Percentiles rank a stretch among this genome's conserved stretches.
Evolutionary conservation across 345 rosid species (phyloP).

Genomic region (Atalantia buxifolia): DNA sequence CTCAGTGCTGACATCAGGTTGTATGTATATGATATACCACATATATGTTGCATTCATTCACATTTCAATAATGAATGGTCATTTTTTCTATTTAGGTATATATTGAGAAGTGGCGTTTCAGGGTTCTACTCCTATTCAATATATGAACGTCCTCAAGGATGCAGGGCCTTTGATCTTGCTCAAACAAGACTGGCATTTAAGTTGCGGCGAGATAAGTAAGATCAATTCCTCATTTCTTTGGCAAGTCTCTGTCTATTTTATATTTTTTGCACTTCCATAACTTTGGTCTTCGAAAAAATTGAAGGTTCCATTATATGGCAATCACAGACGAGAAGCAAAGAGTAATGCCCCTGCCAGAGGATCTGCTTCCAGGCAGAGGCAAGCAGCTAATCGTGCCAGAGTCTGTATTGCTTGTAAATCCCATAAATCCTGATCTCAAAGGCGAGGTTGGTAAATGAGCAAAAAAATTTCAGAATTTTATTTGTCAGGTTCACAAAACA

Average conservation of each 20-base stretch:
- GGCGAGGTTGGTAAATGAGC: constrained; percentile 27
- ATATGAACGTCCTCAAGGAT: constrained; percentile 29
- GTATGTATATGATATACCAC: no score
- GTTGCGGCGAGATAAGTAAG: constrained; percentile 29
- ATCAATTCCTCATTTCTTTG: neutral
- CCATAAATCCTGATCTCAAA: constrained; percentile 37
- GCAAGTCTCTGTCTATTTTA: neutral
- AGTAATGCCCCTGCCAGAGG: constrained; percentile 43
- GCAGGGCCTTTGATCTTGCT: constrained; percentile 28
- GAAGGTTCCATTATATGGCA: constrained; percentile 46
- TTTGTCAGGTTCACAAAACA: neutral
- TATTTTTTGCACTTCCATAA: neutral
- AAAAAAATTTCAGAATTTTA: neutral
- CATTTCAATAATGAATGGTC: neutral
- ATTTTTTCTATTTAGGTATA: constrained; percentile 22
- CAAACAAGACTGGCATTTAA: constrained; percentile 41
- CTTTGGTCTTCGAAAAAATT: neutral
- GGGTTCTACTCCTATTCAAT: constrained; percentile 35
- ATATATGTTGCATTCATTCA: neutral
- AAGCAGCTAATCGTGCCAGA: constrained; percentile 31
- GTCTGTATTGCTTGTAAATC: constrained; percentile 32
- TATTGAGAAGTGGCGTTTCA: constrained; percentile 34
- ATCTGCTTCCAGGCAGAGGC: constrained; percentile 31
- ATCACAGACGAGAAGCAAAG: constrained; percentile 36
- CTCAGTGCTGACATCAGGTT: constrained; percentile 35